A percentile compares a stretch with the other conserved stretches of the same genome.
phyloP scores from a whole-genome alignment of 75 land plant genomes.

The Pinus taeda region DNA sequence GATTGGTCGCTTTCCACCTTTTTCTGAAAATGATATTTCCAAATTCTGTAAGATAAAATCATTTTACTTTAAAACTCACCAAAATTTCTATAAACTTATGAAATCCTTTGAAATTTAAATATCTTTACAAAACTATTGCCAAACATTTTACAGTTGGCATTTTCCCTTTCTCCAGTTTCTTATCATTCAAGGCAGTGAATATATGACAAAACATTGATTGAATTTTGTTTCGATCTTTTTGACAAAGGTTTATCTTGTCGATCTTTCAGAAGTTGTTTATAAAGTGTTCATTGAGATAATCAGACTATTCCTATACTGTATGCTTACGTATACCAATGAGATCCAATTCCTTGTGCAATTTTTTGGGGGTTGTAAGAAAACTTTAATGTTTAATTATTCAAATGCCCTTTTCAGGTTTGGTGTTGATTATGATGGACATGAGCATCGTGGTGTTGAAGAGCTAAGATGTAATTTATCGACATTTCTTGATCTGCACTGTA shows the following conservation, averaged over 20 bases:
- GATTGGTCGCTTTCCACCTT: no score
- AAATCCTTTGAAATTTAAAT: no score
- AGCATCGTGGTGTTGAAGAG: conserved; percentile 24
- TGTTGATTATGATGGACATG: conserved; percentile 30
- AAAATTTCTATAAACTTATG: no score
- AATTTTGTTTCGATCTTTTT: neutral
- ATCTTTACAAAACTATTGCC: no score
- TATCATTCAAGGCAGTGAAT: no score
- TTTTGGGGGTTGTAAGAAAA: neutral
- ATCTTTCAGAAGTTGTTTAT: neutral
- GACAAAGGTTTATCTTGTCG: neutral
- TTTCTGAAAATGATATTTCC: no score
- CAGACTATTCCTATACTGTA: neutral
- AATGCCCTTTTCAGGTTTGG: conserved; percentile 36
- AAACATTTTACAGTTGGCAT: no score
- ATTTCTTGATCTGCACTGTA: conserved; percentile 11
- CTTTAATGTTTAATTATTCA: neutral
- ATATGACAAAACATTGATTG: no score
- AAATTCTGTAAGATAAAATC: no score
- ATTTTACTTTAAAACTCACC: no score
- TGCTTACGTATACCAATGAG: neutral
- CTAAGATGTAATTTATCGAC: conserved; percentile 16
- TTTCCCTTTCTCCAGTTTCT: no score
- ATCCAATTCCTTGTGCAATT: neutral
- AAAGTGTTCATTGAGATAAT: neutral